Evolutionary conservation across 2,329 filamentous ascomycete genomes (phyloP).

Genomic region (Tolypocladium nubicola): DNA sequence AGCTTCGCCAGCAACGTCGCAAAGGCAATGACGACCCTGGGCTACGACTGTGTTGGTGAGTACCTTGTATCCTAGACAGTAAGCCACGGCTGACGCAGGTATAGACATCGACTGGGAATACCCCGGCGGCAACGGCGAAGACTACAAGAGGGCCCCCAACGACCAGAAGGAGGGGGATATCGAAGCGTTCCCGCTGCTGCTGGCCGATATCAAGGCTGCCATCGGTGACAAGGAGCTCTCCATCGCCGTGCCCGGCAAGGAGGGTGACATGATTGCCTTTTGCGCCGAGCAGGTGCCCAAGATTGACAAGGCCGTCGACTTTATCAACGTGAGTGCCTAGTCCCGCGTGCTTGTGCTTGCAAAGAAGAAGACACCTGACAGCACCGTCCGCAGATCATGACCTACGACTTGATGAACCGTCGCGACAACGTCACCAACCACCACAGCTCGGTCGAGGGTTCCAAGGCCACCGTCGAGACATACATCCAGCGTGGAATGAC

Average conservation of each 20-base stretch:
- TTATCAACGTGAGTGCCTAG: slow-evolving; percentile 39
- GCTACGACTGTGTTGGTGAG: slow-evolving; percentile 50
- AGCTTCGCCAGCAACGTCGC: slow-evolving; percentile 48
- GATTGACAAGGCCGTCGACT: slow-evolving; percentile 52
- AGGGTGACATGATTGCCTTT: slow-evolving; percentile 59
- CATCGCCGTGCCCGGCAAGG: slow-evolving; percentile 53
- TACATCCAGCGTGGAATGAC: slow-evolving; percentile 49
- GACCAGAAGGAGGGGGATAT: slow-evolving; percentile 48
- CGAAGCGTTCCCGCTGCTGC: slow-evolving; percentile 48
- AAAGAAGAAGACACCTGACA: background rate
- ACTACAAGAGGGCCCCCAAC: slow-evolving; percentile 56
- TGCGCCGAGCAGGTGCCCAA: slow-evolving; percentile 42
- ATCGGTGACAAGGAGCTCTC: slow-evolving; percentile 54
- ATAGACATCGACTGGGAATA: slow-evolving; percentile 59
- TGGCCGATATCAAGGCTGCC: slow-evolving; percentile 45
- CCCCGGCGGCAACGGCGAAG: slow-evolving; percentile 52
- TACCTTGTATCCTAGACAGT: background rate
- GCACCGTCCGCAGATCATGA: slow-evolving; percentile 40
- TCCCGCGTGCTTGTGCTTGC: background rate
- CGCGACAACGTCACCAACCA: slow-evolving; percentile 56
- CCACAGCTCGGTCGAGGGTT: slow-evolving; percentile 47
- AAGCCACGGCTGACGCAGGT: background rate
- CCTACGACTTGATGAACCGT: slow-evolving; percentile 64
- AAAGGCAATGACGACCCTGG: slow-evolving; percentile 38
- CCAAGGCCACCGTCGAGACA: slow-evolving; percentile 42